phyloP scores from a whole-genome alignment of 805 yeast species.

The Saccharomycopsis fodiens region DNA sequence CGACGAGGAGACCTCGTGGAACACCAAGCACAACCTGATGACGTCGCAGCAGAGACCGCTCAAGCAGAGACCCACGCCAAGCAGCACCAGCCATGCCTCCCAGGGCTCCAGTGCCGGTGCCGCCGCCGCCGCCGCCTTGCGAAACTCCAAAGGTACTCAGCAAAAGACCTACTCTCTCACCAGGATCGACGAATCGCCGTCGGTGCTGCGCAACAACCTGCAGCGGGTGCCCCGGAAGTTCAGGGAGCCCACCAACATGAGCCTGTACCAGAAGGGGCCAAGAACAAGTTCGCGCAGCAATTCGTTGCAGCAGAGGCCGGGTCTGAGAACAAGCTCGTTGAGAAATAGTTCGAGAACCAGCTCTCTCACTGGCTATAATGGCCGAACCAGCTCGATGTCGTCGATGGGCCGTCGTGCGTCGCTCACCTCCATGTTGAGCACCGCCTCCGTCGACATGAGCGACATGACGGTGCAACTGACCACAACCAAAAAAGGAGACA shows the following conservation, averaged over 20 bases:
- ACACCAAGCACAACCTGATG: slow-evolving; percentile 14
- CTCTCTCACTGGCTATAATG: not conserved
- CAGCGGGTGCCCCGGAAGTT: not conserved
- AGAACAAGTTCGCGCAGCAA: not conserved
- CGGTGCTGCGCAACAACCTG: slow-evolving; percentile 3
- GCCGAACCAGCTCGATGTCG: slow-evolving; percentile 9
- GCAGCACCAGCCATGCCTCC: not conserved
- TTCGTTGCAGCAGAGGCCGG: not conserved
- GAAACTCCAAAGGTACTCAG: slow-evolving; percentile 7
- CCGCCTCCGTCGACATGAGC: slow-evolving; percentile 8
- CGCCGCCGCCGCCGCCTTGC: slow-evolving; percentile 20
- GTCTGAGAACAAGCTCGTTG: slow-evolving; percentile 7
- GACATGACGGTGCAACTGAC: slow-evolving; percentile 20
- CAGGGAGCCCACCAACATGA: not conserved
- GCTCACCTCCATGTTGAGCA: slow-evolving; percentile 13
- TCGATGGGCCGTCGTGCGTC: slow-evolving; percentile 10
- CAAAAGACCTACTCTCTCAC: slow-evolving; percentile 7
- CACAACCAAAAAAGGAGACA: slow-evolving; percentile 15
- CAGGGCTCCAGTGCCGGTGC: slow-evolving; percentile 9
- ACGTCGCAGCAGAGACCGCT: not conserved
- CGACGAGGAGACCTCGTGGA: slow-evolving; percentile 14
- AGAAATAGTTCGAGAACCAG: too few species aligned
- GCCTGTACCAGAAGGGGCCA: too few species aligned
- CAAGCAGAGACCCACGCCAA: slow-evolving; percentile 1
- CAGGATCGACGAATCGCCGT: slow-evolving; percentile 9